Base-by-base conservation (phyloP, 2,329 filamentous ascomycete species). In the Pyrenophora tritici-repentis region DNA sequence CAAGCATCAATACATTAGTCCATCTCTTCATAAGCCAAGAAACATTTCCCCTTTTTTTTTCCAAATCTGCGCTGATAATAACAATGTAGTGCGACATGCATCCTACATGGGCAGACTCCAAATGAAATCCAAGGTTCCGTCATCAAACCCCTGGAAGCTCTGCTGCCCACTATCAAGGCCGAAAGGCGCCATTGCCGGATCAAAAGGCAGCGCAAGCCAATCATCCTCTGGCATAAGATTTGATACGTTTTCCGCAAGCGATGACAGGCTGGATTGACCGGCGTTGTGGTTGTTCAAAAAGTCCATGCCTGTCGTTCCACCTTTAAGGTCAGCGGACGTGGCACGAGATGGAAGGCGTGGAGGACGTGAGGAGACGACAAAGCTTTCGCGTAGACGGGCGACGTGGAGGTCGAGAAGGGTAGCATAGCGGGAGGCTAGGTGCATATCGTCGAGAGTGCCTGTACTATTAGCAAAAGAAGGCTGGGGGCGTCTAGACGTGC, bases 351-450 rank as follows among this genome's bases (percentile, higher is more conserved):
- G 66, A 6, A 74, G 59, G 13, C 70, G 60, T 8, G 72, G 71
- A 9, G 71, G 71, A 1, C 71, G 60, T 6, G 70, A 70, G 6
- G 71, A 72, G 0, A 72, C 68, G 9, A 73, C 67, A 39, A 74
- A 73, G 48, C 63, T 70, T 37, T 72, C 67, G 10, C 72, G 67
- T 7, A 74, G 59, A 13, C 70, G 66, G 6, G 70, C 63, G n/a
- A 73, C 70, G 43, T 73, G 70, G 1, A 70, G 39, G 17, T 81
- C 79, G 9, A 82, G 66, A 2, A 82, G 68, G 0, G 76, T 78
- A 3, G 79, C 79, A 57, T 81, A 82, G 17, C 79, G 73, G 3
- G 77, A 78, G 8, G 78, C 79, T 3, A 82, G 67, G 57, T 82
- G 79, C 56, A 82, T 80, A 50, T 82, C 79, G 45, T 82, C 79